Conservation (phyloP, 1,139 yeast species). For the Suhomyces anneliseae region DNA sequence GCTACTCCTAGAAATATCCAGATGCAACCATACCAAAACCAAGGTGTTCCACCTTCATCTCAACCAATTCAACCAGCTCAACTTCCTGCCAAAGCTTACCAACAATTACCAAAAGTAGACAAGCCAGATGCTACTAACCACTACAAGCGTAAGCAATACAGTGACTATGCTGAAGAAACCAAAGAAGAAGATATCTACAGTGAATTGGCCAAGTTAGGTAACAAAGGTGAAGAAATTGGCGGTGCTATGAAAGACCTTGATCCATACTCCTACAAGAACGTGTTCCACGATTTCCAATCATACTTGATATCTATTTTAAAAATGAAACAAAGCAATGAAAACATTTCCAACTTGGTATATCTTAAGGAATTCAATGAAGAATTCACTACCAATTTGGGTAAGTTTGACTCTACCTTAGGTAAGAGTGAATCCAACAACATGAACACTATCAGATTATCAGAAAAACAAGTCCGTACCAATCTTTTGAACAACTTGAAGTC, state of each 20-base stretch:
- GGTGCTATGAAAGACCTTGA: constrained; percentile 19
- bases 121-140: constrained; percentile 6
- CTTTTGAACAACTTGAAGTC: constrained; percentile 37
- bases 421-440: constrained; percentile 23
- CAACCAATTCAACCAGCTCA: constrained; percentile 6
- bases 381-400: constrained; percentile 31
- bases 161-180: constrained; percentile 8
- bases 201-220: constrained; percentile 17
- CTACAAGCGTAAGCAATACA: constrained; percentile 6
- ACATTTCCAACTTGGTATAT: constrained; percentile 33
- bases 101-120: constrained; percentile 3
- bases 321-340: constrained; percentile 21
- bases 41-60: neutral
- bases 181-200: constrained; percentile 14
- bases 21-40: constrained; percentile 1
- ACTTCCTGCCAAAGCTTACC: constrained; percentile 11
- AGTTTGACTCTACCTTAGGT: constrained; percentile 12
- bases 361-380: constrained; percentile 38
- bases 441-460: constrained; percentile 16
- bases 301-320: constrained; percentile 31
- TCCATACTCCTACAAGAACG: constrained; percentile 37
- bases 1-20: constrained; percentile 3
- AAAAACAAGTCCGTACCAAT: constrained; percentile 38
- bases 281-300: constrained; percentile 37
- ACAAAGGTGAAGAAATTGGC: constrained; percentile 13